Evolutionary conservation across 2,329 filamentous ascomycete species (phyloP).

Genomic region (Monilinia polystroma): DNA sequence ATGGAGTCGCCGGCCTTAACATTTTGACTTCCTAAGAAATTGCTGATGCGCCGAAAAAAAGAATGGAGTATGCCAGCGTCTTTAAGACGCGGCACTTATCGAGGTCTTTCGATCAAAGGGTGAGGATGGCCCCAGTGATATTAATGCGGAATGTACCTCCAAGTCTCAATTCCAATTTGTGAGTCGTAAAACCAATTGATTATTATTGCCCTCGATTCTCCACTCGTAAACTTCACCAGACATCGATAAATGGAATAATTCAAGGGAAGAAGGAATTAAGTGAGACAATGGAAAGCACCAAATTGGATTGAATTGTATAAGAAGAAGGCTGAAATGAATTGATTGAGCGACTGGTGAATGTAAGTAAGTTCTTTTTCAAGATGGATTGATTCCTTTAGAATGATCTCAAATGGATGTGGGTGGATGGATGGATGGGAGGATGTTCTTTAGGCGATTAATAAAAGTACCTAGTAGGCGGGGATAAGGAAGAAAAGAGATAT

Average conservation of each 20-base stretch:
- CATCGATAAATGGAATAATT: slow-evolving; percentile 15
- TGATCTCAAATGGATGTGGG: no score
- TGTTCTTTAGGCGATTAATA: no score
- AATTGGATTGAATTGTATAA: background rate
- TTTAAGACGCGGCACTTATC: slow-evolving; percentile 46
- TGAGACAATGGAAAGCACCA: background rate
- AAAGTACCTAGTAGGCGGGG: no score
- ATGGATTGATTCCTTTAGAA: no score
- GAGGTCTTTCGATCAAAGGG: slow-evolving; percentile 21
- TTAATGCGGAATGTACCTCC: slow-evolving; percentile 6
- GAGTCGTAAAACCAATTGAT: background rate
- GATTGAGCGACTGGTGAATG: background rate
- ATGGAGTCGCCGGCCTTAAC: slow-evolving; percentile 86
- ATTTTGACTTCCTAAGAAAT: slow-evolving; percentile 42
- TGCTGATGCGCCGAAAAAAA: slow-evolving; percentile 27
- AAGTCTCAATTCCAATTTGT: slow-evolving; percentile 3
- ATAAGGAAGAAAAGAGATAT: no score
- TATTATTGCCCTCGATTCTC: background rate
- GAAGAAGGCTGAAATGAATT: background rate
- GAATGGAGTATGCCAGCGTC: slow-evolving; percentile 43
- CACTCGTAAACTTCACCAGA: background rate
- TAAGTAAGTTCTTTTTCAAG: no score
- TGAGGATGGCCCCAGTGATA: slow-evolving; percentile 3
- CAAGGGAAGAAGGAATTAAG: no score
- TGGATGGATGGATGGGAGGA: no score